These are phyloP conservation scores for Pseudopyrenochaeta lycopersici DNA, from an alignment of 2,329 filamentous ascomycete species.

Conservation along the genomic window DNA sequence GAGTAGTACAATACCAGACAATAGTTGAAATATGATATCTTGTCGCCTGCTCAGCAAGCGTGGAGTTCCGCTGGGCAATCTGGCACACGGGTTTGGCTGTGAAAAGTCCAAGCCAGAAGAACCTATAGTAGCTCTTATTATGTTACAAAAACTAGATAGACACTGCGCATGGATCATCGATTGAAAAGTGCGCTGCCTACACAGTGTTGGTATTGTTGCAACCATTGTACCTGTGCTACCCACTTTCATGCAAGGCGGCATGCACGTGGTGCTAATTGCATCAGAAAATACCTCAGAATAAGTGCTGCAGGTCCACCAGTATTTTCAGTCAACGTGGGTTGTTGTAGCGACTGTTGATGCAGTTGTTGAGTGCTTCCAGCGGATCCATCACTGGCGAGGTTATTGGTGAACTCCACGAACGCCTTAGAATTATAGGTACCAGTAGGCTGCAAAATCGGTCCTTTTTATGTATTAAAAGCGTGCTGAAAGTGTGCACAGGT, in stretches of 20 bases:
- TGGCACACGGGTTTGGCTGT: background rate
- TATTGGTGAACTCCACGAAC: too few species aligned
- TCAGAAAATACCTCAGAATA: too few species aligned
- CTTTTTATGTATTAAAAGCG: too few species aligned
- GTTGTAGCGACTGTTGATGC: too few species aligned
- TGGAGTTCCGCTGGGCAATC: background rate
- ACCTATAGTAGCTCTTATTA: background rate
- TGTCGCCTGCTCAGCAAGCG: background rate
- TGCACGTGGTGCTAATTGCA: background rate
- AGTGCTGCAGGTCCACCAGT: too few species aligned
- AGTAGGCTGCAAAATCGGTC: too few species aligned
- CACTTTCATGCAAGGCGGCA: background rate
- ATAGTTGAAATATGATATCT: background rate
- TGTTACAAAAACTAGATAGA: background rate
- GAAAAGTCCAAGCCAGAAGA: background rate
- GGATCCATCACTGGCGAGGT: too few species aligned
- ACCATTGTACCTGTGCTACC: background rate
- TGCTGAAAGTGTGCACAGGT: too few species aligned
- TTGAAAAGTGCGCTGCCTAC: background rate
- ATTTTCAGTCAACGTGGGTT: too few species aligned
- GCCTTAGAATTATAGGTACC: too few species aligned
- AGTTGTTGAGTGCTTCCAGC: too few species aligned
- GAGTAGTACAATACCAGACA: background rate
- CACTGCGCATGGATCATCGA: background rate
- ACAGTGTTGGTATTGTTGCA: background rate